A percentile compares a stretch with the other conserved stretches of the same genome.
Conservation (phyloP, 768 basidiomycete species). For the Hygrophorus russula region DNA sequence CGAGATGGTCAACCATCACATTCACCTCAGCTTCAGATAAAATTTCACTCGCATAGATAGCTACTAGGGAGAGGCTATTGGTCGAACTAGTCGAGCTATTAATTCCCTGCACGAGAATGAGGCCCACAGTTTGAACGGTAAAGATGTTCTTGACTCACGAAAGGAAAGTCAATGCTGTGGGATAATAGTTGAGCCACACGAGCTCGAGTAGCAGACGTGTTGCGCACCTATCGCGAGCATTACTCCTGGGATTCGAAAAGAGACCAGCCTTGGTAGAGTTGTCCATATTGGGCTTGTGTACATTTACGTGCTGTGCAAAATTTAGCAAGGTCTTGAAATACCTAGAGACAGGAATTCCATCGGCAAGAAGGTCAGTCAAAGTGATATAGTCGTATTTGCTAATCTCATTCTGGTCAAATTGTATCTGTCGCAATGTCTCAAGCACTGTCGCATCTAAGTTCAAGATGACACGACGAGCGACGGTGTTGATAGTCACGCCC, state of each 20-base stretch:
- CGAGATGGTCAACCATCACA: not conserved
- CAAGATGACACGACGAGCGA: constrained; percentile 2
- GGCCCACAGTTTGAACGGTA: not conserved
- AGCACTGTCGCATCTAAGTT: not conserved
- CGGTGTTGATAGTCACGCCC: constrained; percentile 1
- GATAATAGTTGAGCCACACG: not conserved
- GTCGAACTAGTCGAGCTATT: not conserved
- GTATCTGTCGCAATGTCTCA: not conserved
- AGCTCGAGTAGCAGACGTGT: not conserved
- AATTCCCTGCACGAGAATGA: not conserved
- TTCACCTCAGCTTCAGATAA: not conserved
- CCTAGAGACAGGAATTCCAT: not conserved
- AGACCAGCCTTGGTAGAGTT: not conserved
- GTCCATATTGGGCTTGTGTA: not conserved
- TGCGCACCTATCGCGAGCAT: not conserved
- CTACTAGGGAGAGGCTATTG: not conserved
- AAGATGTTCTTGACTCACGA: not conserved
- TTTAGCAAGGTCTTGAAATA: not conserved
- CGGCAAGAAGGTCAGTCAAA: not conserved
- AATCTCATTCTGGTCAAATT: constrained; percentile 1
- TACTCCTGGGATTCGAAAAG: not conserved
- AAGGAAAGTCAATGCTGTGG: not conserved
- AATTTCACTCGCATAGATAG: not conserved
- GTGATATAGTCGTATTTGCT: constrained; percentile 2
- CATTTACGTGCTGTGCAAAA: not conserved